Percentiles rank a stretch among this genome's conserved stretches.
Evolutionary conservation across 352 stramenopile species (phyloP).

Genomic region (Globisporangium spiculum): DNA sequence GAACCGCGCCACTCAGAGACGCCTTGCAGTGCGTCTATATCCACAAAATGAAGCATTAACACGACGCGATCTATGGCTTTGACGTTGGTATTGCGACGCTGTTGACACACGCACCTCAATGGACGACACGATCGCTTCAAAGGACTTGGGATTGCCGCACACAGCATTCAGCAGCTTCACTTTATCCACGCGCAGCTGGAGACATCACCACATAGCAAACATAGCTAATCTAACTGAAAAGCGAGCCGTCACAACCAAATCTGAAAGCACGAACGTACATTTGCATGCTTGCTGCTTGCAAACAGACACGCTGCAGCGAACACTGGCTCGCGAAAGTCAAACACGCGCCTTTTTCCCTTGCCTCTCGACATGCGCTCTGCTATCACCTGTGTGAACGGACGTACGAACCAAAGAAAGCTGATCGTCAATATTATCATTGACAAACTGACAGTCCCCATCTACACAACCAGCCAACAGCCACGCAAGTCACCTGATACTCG

Average conservation of each 20-base stretch:
- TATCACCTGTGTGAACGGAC: slow-evolving; percentile 19
- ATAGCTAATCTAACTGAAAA: background rate
- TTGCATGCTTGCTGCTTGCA: slow-evolving; percentile 62
- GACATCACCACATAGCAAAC: background rate
- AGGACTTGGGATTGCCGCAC: slow-evolving; percentile 55
- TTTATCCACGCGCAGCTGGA: slow-evolving; percentile 57
- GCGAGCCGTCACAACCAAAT: background rate
- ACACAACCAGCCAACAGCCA: background rate
- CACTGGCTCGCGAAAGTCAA: slow-evolving; percentile 45
- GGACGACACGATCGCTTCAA: slow-evolving; percentile 65
- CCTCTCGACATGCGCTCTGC: slow-evolving; percentile 25
- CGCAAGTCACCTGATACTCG: slow-evolving; percentile 39
- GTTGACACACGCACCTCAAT: slow-evolving; percentile 39
- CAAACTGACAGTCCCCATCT: background rate
- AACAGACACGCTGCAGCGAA: slow-evolving; percentile 69
- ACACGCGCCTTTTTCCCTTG: slow-evolving; percentile 22
- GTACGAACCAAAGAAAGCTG: background rate
- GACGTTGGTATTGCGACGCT: background rate
- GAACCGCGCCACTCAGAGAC: slow-evolving; percentile 38
- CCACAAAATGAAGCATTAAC: slow-evolving; percentile 1
- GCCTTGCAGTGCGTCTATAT: slow-evolving; percentile 38
- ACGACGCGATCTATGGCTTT: background rate
- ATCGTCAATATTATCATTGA: background rate
- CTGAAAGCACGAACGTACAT: slow-evolving; percentile 19
- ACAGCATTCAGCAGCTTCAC: slow-evolving; percentile 52